Conservation (phyloP, 306 rosid species). For the Acacia melanoxylon region DNA sequence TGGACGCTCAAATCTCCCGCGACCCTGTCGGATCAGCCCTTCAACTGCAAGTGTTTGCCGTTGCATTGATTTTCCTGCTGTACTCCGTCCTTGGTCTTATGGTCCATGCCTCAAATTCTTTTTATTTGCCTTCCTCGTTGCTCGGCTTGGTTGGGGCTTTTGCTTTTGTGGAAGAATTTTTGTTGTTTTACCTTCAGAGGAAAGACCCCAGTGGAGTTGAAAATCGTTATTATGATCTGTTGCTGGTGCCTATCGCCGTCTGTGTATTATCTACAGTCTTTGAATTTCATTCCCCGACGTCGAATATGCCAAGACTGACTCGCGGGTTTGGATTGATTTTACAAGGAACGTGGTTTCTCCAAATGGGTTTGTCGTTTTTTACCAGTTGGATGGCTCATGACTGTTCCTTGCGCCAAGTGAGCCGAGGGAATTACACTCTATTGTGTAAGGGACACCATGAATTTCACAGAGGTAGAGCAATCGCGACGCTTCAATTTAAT, state of each 20-base stretch:
- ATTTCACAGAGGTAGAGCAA: conserved; percentile 81
- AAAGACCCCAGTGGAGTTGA: conserved; percentile 73
- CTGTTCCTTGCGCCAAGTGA: conserved; percentile 55
- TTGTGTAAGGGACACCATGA: conserved; percentile 74
- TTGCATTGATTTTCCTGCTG: conserved; percentile 60
- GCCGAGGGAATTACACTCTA: conserved; percentile 74
- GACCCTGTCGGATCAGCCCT: conserved; percentile 70
- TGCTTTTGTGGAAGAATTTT: conserved; percentile 73
- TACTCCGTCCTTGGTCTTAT: conserved; percentile 51
- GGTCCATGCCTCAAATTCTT: conserved; percentile 19
- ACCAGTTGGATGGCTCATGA: conserved; percentile 60
- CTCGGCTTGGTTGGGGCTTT: conserved; percentile 48
- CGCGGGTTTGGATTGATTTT: conserved; percentile 70
- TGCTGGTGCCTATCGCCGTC: conserved; percentile 60
- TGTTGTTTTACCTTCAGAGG: conserved; percentile 71
- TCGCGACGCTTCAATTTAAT: conserved; percentile 95
- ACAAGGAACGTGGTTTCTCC: conserved; percentile 83
- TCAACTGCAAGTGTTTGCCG: conserved; percentile 57
- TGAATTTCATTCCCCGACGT: conserved; percentile 44
- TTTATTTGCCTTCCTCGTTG: conserved; percentile 43
- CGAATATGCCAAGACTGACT: conserved; percentile 47
- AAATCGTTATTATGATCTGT: conserved; percentile 72
- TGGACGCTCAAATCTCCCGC: conserved; percentile 50
- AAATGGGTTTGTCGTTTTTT: conserved; percentile 75
- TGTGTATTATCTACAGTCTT: conserved; percentile 59